Conservation (phyloP, 169 alveolate genomes). For the Plasmodium gallinaceum region DNA sequence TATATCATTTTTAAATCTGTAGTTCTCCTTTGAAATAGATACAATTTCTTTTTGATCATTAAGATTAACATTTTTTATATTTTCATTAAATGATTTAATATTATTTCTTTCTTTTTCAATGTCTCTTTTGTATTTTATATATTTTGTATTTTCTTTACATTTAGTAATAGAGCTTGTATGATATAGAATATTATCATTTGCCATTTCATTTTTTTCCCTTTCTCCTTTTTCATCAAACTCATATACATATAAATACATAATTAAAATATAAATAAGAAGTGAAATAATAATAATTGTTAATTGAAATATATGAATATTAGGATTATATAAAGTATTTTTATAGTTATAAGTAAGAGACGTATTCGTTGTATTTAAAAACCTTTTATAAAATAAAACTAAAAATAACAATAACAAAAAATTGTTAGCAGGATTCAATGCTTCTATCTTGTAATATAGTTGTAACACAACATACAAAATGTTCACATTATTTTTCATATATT, state of each 20-base stretch:
- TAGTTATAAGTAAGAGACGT: conserved; percentile 20
- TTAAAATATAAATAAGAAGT: conserved; percentile 39
- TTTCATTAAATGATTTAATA: neutral
- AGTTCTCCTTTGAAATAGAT: neutral
- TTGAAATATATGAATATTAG: conserved; percentile 57
- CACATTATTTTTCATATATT: conserved; percentile 9
- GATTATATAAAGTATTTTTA: conserved; percentile 54
- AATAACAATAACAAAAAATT: conserved; percentile 40
- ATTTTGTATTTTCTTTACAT: neutral
- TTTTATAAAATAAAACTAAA: conserved; percentile 41
- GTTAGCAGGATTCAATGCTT: conserved; percentile 7
- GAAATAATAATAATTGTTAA: conserved; percentile 21
- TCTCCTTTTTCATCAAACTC: conserved; percentile 5
- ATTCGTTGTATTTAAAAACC: conserved; percentile 23
- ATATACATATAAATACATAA: conserved; percentile 52
- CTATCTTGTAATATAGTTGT: conserved; percentile 3
- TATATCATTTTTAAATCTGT: neutral
- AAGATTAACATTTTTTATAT: neutral
- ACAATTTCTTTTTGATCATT: neutral
- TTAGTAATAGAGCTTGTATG: neutral
- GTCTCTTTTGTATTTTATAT: neutral
- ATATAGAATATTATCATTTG: neutral
- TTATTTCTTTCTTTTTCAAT: neutral
- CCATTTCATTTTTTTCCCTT: neutral
- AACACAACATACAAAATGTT: conserved; percentile 7